Evolutionary conservation across 352 stramenopile species (phyloP), one percentile per base, ranked within the genome.

Genomic region (Aphanomyces stellatus): DNA sequence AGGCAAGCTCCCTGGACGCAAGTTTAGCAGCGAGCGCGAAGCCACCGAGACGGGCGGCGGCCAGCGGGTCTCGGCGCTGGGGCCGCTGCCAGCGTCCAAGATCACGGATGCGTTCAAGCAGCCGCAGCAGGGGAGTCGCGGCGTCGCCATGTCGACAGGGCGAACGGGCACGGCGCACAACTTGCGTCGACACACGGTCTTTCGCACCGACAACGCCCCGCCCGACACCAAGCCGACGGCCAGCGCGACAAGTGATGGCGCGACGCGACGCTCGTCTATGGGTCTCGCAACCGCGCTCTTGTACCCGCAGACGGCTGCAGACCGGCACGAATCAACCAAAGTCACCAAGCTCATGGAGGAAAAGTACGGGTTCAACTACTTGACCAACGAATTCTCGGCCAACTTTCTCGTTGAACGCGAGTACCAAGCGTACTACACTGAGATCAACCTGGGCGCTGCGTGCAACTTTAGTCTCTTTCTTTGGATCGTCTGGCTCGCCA

Each of bases 351-450:
- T 74, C 11, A 85, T 90, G 78, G 82, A 90, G 70, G 84, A 92
- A 63, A 85, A 82, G 69, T 90, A 87, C 64, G 84, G 81, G 57
- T 92, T 92, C 72, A 80, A 92, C 74, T 92, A 81, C 62, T 74
- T 92, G 57, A 90, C 82, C 40, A 90, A 90, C 71, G 71, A 75
- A 6, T 90, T 92, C 66, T 87, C 76, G 28, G 64, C 79, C 57
- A 74, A 77, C 22, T 73, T 76, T 37, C 67, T 83, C 19, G 68
- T 86, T 15, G 84, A 92, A 65, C 62, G 86, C n/a, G 83, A 92
- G 69, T 92, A 89, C 70, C 72, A 80, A n/a, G 80, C 79, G n/a
- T 92, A 74, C 71, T 90, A 81, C 74, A 85, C 70, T 13, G 80
- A 90, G 71, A 90, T 80, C 30, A 88, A 79, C 25, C 59, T 92